phyloP scores from a whole-genome alignment of 2,329 filamentous ascomycete genomes.

The Arthrobotrys musiformis region DNA sequence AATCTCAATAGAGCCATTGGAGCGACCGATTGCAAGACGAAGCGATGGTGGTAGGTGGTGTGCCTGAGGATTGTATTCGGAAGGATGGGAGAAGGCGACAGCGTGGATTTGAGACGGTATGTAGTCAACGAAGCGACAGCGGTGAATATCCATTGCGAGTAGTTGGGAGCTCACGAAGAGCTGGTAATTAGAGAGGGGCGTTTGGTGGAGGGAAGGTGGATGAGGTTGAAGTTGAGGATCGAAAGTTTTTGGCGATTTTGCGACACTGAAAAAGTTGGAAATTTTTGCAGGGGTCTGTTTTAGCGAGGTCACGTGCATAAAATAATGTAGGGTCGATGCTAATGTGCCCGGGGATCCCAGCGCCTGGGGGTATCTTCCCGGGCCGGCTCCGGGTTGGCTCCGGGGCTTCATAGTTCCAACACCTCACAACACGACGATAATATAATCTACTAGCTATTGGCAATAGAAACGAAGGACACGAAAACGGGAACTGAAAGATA shows the following conservation, averaged over 20 bases:
- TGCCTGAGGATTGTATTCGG: constrained; percentile 65
- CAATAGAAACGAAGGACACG: too few relatives aligned
- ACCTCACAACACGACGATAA: neutral
- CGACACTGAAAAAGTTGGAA: constrained; percentile 44
- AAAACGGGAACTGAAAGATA: too few relatives aligned
- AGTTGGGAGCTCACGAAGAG: constrained; percentile 38
- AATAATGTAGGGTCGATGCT: too few relatives aligned
- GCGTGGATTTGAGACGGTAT: constrained; percentile 92
- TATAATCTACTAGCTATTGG: too few relatives aligned
- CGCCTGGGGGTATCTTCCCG: too few relatives aligned
- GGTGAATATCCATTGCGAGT: constrained; percentile 88
- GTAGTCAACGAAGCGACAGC: constrained; percentile 94
- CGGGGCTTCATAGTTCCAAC: neutral
- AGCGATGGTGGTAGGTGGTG: constrained; percentile 69
- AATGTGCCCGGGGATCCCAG: too few relatives aligned
- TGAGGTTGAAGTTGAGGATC: constrained; percentile 15
- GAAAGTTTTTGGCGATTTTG: constrained; percentile 32
- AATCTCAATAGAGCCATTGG: constrained; percentile 96
- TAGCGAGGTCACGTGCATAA: constrained; percentile 19
- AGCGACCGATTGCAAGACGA: constrained; percentile 86
- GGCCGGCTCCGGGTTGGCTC: too few relatives aligned
- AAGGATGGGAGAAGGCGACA: constrained; percentile 88
- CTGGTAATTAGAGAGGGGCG: neutral
- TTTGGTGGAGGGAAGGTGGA: constrained; percentile 12
- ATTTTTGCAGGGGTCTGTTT: constrained; percentile 44